phyloP scores from a whole-genome alignment of 2,329 filamentous ascomycete species.

The Sclerotinia nivalis region DNA sequence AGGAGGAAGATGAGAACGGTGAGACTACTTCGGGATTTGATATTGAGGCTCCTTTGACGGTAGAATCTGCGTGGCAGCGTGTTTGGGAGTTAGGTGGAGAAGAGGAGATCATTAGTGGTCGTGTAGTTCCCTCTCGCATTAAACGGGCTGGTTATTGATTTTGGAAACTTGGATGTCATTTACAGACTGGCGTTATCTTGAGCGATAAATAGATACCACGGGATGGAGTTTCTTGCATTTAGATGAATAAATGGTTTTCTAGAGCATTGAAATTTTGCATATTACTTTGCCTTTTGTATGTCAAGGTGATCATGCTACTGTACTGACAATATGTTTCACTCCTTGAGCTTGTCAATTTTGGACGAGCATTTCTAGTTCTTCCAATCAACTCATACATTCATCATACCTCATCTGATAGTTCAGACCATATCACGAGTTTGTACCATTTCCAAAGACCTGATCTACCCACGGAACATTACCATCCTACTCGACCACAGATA shows the following conservation, averaged over 20 bases:
- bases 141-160: constrained; percentile 7
- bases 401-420: too few relatives aligned
- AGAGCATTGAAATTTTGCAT: neutral
- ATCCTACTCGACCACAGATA: too few relatives aligned
- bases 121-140: constrained; percentile 13
- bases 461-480: too few relatives aligned
- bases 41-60: neutral
- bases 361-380: too few relatives aligned
- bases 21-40: neutral
- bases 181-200: neutral
- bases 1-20: neutral
- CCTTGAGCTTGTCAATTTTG: too few relatives aligned
- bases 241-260: neutral
- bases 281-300: neutral
- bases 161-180: neutral
- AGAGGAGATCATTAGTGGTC: constrained; percentile 10
- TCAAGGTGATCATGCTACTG: too few relatives aligned
- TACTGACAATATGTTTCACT: too few relatives aligned
- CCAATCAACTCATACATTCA: too few relatives aligned
- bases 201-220: constrained; percentile 5
- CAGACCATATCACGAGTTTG: too few relatives aligned
- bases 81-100: constrained; percentile 8
- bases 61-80: constrained; percentile 3
- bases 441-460: too few relatives aligned
- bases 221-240: neutral